These are phyloP conservation scores for Papiliotrema terrestris DNA, from an alignment of 1,284 basidiomycete species.

Conservation along the genomic window DNA sequence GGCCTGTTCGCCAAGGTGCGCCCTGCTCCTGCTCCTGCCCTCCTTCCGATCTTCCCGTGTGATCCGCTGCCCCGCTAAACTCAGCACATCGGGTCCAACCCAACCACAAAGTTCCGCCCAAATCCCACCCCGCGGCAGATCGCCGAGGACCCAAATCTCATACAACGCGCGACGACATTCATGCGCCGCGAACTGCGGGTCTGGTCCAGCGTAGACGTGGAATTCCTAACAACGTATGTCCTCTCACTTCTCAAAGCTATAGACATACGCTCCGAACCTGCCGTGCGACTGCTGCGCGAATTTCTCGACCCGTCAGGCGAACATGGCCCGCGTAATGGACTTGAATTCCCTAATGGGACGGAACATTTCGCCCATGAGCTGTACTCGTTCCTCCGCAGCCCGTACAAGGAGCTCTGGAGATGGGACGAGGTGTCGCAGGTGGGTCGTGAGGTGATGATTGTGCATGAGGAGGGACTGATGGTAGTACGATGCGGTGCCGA, in stretches of 20 bases:
- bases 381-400: slow-evolving; percentile 77
- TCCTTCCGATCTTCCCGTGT: too few species aligned
- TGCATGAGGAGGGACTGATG: neutral
- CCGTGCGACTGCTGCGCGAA: slow-evolving; percentile 73
- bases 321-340: slow-evolving; percentile 50
- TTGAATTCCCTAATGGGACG: slow-evolving; percentile 61
- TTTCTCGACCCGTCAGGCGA: slow-evolving; percentile 61
- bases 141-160: slow-evolving; percentile 54
- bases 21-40: slow-evolving; percentile 7
- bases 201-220: slow-evolving; percentile 76
- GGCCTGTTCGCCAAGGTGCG: slow-evolving; percentile 73
- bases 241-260: slow-evolving; percentile 79
- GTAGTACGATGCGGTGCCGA: neutral
- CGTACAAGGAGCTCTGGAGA: slow-evolving; percentile 69
- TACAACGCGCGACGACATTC: slow-evolving; percentile 66
- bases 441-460: slow-evolving; percentile 21
- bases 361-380: slow-evolving; percentile 90
- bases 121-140: slow-evolving; percentile 77
- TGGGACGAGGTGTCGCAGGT: slow-evolving; percentile 82
- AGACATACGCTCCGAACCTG: slow-evolving; percentile 80
- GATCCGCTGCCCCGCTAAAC: neutral
- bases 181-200: slow-evolving; percentile 77
- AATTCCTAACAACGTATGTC: slow-evolving; percentile 64
- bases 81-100: slow-evolving; percentile 81
- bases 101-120: slow-evolving; percentile 72